These are phyloP conservation scores for Alternaria triticina DNA, from an alignment of 2,329 filamentous ascomycete species.

Conservation along the genomic window DNA sequence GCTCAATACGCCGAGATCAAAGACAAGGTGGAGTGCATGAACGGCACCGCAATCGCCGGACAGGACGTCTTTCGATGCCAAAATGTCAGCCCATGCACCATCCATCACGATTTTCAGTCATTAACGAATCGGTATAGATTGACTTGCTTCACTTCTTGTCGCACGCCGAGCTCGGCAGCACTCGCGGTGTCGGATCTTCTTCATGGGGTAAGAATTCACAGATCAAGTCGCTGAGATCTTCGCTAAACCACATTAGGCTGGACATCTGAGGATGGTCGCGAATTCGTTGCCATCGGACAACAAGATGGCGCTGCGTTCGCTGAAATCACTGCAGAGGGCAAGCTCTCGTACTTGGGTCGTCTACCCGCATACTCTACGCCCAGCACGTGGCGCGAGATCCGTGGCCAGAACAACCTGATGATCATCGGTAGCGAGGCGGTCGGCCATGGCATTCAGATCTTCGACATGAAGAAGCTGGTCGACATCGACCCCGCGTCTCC, in stretches of 20 bases:
- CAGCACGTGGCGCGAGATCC: constrained; percentile 62
- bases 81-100: background rate
- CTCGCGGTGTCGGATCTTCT: constrained; percentile 51
- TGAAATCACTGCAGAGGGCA: constrained; percentile 59
- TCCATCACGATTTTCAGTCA: too few species aligned
- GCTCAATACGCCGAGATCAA: constrained; percentile 43
- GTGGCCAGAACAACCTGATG: constrained; percentile 52
- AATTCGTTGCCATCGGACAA: constrained; percentile 63
- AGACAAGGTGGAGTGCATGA: constrained; percentile 42
- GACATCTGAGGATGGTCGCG: constrained; percentile 59
- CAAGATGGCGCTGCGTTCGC: constrained; percentile 62
- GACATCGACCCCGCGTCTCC: constrained; percentile 42
- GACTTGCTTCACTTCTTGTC: constrained; percentile 64
- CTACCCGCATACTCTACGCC: constrained; percentile 56
- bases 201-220: constrained; percentile 53
- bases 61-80: constrained; percentile 49
- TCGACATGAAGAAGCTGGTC: constrained; percentile 63
- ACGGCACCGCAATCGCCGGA: constrained; percentile 46
- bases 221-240: background rate
- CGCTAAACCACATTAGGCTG: constrained; percentile 46
- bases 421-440: constrained; percentile 51
- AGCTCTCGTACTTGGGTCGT: constrained; percentile 61
- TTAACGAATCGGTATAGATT: constrained; percentile 41
- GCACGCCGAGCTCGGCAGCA: constrained; percentile 61
- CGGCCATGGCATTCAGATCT: constrained; percentile 66